Percentiles rank a stretch among this genome's conserved stretches.
Conservation (phyloP, 495 filamentous ascomycete genomes). For the Aspergillus bridgeri region DNA sequence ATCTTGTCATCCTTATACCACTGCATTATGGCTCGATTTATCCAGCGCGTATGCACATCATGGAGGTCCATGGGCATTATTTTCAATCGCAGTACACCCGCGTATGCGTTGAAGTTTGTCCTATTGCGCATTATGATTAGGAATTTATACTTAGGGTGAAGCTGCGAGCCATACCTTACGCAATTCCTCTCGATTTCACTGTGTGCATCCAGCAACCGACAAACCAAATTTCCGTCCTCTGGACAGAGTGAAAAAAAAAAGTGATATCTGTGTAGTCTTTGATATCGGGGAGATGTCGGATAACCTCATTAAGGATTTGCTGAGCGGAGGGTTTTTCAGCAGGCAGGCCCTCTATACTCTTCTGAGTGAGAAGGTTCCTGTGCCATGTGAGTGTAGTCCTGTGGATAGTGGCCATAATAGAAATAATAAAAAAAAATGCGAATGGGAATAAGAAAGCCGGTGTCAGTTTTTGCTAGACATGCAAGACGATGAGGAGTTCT, state of each 20-base stretch:
- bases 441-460: too few species aligned
- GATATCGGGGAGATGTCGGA: background rate
- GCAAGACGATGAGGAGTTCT: too few species aligned
- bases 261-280: too few species aligned
- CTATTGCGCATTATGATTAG: slow-evolving; percentile 4
- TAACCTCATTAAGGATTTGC: background rate
- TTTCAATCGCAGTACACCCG: slow-evolving; percentile 4
- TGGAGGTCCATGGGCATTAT: slow-evolving; percentile 6
- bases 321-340: background rate
- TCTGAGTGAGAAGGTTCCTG: too few species aligned
- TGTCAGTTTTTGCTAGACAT: too few species aligned
- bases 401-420: too few species aligned
- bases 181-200: background rate
- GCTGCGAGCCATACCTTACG: slow-evolving; percentile 1
- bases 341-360: too few species aligned
- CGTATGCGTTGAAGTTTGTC: background rate
- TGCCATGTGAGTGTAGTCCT: too few species aligned
- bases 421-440: too few species aligned
- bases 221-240: slow-evolving; percentile 2
- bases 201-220: slow-evolving; percentile 3
- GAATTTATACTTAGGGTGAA: slow-evolving; percentile 3
- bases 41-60: slow-evolving; percentile 7
- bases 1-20: background rate
- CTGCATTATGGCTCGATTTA: background rate
- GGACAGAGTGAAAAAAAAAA: too few species aligned